Percentiles rank a stretch among this genome's conserved stretches.
phyloP scores from a whole-genome alignment of 208 protist species.

The Trypanosoma rangeli region DNA sequence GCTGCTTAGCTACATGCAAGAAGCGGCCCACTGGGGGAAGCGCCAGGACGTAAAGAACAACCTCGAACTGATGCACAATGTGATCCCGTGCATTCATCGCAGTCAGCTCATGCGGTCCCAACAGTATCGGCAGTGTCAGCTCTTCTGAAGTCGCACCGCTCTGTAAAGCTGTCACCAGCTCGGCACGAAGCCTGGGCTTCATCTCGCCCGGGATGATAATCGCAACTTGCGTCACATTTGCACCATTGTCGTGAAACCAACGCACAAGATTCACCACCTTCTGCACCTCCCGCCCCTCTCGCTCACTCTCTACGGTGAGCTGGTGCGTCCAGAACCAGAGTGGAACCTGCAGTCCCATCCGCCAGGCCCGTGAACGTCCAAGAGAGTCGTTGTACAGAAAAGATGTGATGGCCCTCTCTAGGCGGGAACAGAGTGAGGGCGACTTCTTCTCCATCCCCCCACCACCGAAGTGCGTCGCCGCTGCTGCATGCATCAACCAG shows the following conservation, averaged over 20 bases:
- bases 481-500: not conserved
- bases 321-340: constrained; percentile 85
- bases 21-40: constrained; percentile 30
- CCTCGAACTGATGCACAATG: constrained; percentile 54
- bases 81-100: constrained; percentile 65
- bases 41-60: constrained; percentile 70
- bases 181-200: constrained; percentile 37
- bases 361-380: constrained; percentile 32
- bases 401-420: constrained; percentile 62
- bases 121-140: constrained; percentile 36
- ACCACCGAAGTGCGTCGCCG: not conserved
- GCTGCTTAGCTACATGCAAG: constrained; percentile 30
- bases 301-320: constrained; percentile 22
- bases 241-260: constrained; percentile 66
- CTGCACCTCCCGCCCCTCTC: constrained; percentile 42
- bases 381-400: constrained; percentile 56
- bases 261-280: constrained; percentile 55
- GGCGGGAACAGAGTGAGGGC: constrained; percentile 10
- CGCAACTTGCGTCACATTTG: constrained; percentile 41
- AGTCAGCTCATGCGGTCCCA: constrained; percentile 78
- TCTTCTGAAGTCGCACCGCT: not conserved
- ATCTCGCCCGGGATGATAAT: constrained; percentile 66
- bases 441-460: constrained; percentile 26
- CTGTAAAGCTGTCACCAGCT: constrained; percentile 13
- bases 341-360: constrained; percentile 69